Conservation (phyloP, 371 early-diverging fungal species). For the Mycotypha africana region DNA sequence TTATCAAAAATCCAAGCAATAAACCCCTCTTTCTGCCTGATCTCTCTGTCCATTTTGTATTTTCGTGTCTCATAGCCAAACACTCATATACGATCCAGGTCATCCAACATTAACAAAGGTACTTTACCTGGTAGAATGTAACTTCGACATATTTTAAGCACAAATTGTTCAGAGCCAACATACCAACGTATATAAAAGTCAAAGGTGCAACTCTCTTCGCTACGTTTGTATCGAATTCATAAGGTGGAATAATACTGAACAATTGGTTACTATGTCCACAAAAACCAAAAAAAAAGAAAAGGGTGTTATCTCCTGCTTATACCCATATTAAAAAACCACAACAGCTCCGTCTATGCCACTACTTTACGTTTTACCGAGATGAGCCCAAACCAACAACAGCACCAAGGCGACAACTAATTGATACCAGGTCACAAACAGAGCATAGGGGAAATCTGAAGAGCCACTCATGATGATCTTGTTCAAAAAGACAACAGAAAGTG, state of each 20-base stretch:
- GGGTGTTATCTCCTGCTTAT: neutral
- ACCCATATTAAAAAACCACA: neutral
- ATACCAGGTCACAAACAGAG: constrained; percentile 66
- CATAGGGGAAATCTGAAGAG: constrained; percentile 59
- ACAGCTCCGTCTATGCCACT: neutral
- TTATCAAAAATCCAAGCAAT: too few relatives aligned
- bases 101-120: too few relatives aligned
- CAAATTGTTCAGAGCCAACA: constrained; percentile 68
- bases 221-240: constrained; percentile 52
- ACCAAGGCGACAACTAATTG: constrained; percentile 63
- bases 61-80: too few relatives aligned
- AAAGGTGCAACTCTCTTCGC: constrained; percentile 61
- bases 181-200: constrained; percentile 66
- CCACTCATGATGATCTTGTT: constrained; percentile 70
- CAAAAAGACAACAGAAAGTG: constrained; percentile 69
- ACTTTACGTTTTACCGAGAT: constrained; percentile 55
- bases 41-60: too few relatives aligned
- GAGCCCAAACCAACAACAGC: constrained; percentile 54
- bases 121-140: constrained; percentile 67
- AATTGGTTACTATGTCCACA: constrained; percentile 45
- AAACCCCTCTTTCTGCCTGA: too few relatives aligned
- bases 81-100: too few relatives aligned
- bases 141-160: constrained; percentile 68
- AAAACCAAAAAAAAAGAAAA: neutral
- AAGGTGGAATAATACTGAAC: constrained; percentile 66